Evolutionary conservation across 1,284 basidiomycete genomes (phyloP), one percentile per base, ranked within the genome.

Genomic region (Tylopilus sp.): DNA sequence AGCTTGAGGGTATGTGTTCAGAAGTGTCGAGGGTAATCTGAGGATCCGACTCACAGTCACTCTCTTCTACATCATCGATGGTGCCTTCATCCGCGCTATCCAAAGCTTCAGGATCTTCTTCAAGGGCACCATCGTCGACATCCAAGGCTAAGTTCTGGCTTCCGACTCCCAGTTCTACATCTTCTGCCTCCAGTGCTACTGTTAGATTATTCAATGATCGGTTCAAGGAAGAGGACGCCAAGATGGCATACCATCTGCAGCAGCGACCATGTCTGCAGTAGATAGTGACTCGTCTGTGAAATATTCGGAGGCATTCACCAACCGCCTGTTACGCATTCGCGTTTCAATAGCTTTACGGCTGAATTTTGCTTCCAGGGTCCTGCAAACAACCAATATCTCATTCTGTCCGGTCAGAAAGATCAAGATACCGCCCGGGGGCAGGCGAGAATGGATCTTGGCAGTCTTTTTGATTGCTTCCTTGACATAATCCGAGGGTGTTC

Each of bases 331-430:
- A 57, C 73, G 74, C 53, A 61, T 69, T 63, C 73, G 77, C 44
- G 75, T 74, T 48, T 80, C 75, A 26, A 90, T 69, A 7, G 83
- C 84, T 64, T 79, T 83, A 47, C 69, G 66, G 0, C 91, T 85
- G 63, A 89, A 98, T 61, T 77, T 83, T 46, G 81, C 80, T 63
- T 94, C 88, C 48, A 99, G 71, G 64, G 84, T 87, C 55, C 84
- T 78, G 62, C 92, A 95, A 0, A 94, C 92, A 14, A 89, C 82
- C 50, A 85, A 83, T 57, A 99, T 99, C 66, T 99, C 96, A 64
- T 97, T 96, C 69, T 99, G 96, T 52, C 96, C 96, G 2, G 96
- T 99, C 79, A 99, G 85, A 70, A 99, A 99, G 24, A 99, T 85
- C 38, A 99, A 77, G 50, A 99, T 91, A 55, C 97, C 96, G 6